phyloP scores from a whole-genome alignment of 176 grass and related monocot species.

The Avena eriantha region DNA sequence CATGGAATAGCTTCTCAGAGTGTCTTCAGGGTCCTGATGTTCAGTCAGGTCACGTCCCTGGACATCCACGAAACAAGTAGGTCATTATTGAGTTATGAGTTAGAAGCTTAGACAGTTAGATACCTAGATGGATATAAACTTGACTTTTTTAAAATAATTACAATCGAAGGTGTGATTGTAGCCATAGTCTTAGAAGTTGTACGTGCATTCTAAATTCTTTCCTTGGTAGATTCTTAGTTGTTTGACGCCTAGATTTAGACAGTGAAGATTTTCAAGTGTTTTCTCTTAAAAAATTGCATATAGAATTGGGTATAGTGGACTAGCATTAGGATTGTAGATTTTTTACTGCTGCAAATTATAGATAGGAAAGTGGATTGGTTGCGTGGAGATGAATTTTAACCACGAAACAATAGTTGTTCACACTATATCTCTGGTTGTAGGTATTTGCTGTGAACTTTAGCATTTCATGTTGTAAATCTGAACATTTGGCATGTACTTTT shows the following conservation, averaged over 20 bases:
- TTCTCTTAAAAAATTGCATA: not conserved
- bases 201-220: not conserved
- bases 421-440: not conserved
- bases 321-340: not conserved
- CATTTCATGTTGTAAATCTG: not conserved
- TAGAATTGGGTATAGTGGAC: not conserved
- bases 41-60: too few species aligned
- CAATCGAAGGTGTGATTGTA: too few species aligned
- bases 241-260: not conserved
- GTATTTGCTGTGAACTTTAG: not conserved
- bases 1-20: too few species aligned
- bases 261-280: not conserved
- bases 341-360: not conserved
- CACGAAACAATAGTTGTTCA: not conserved
- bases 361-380: not conserved
- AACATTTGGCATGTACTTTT: not conserved
- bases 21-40: too few species aligned
- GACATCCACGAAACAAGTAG: too few species aligned
- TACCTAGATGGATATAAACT: too few species aligned
- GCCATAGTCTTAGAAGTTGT: too few species aligned
- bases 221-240: conserved; percentile 5
- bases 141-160: too few species aligned
- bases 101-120: too few species aligned
- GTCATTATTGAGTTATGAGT: too few species aligned
- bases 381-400: conserved; percentile 15